These are phyloP conservation scores for Emmonsiellopsis sp. DNA, from an alignment of 2,329 filamentous ascomycete genomes.

Conservation along the genomic window DNA sequence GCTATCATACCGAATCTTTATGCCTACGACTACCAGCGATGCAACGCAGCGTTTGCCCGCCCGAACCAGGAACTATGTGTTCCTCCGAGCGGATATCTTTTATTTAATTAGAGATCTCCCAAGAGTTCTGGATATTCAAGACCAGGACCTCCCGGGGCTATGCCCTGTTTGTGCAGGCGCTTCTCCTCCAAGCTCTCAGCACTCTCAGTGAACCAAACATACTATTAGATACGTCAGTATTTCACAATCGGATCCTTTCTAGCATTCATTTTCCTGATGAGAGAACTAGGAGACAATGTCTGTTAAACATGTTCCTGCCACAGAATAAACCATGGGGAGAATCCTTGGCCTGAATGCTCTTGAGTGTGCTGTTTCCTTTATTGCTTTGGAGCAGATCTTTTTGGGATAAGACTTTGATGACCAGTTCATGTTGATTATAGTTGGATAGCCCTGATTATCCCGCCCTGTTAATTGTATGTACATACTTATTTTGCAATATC, in stretches of 20 bases:
- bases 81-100: not conserved
- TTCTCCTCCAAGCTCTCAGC: not conserved
- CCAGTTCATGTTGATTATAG: too few species aligned
- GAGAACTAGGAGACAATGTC: not conserved
- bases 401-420: not conserved
- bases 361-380: not conserved
- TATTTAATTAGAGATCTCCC: not conserved
- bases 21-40: not conserved
- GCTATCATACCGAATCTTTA: not conserved
- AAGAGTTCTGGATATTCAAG: too few species aligned
- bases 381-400: not conserved
- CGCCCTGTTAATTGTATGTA: too few species aligned
- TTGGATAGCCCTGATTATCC: too few species aligned
- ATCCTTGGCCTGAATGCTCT: not conserved
- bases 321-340: not conserved
- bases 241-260: not conserved
- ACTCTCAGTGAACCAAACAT: not conserved
- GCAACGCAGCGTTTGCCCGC: not conserved
- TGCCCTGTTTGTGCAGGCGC: not conserved
- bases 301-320: not conserved
- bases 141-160: not conserved
- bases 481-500: too few species aligned
- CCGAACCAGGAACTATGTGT: not conserved
- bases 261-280: not conserved
- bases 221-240: too few species aligned